Evolutionary conservation across 495 filamentous ascomycete genomes (phyloP).

Genomic region (Halenospora varia): DNA sequence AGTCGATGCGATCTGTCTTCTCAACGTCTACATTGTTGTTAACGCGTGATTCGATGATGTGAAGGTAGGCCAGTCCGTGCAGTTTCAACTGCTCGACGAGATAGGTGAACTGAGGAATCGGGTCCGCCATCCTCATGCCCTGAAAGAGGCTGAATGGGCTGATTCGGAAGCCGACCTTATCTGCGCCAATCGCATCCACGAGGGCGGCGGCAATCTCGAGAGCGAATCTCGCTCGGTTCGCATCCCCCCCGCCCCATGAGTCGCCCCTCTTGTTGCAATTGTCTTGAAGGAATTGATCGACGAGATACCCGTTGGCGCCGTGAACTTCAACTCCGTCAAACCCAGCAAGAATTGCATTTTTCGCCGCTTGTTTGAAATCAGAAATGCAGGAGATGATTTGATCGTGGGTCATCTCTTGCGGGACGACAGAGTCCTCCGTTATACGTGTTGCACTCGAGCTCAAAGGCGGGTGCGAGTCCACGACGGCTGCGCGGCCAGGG

Average conservation of each 20-base stretch:
- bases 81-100: slow-evolving; percentile 44
- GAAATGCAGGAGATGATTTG: neutral
- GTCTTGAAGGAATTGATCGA: slow-evolving; percentile 69
- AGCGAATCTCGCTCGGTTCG: slow-evolving; percentile 62
- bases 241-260: slow-evolving; percentile 62
- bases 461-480: slow-evolving; percentile 18
- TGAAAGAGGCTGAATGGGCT: slow-evolving; percentile 62
- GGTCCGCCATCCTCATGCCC: slow-evolving; percentile 61
- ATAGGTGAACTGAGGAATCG: slow-evolving; percentile 56
- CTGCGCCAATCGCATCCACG: slow-evolving; percentile 59
- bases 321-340: slow-evolving; percentile 77
- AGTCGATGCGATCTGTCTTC: slow-evolving; percentile 29
- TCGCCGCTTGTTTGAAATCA: slow-evolving; percentile 51
- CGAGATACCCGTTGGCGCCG: slow-evolving; percentile 66
- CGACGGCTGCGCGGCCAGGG: slow-evolving; percentile 51
- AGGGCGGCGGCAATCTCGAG: slow-evolving; percentile 60
- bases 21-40: neutral
- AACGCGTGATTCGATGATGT: slow-evolving; percentile 54
- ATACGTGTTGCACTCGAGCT: slow-evolving; percentile 39
- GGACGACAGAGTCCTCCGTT: slow-evolving; percentile 45
- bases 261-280: slow-evolving; percentile 58
- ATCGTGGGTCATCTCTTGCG: slow-evolving; percentile 22
- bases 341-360: slow-evolving; percentile 60
- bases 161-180: slow-evolving; percentile 57
- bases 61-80: slow-evolving; percentile 57